Evolutionary conservation across 352 stramenopile genomes (phyloP).

Genomic region (Globisporangium cylindrosporum): DNA sequence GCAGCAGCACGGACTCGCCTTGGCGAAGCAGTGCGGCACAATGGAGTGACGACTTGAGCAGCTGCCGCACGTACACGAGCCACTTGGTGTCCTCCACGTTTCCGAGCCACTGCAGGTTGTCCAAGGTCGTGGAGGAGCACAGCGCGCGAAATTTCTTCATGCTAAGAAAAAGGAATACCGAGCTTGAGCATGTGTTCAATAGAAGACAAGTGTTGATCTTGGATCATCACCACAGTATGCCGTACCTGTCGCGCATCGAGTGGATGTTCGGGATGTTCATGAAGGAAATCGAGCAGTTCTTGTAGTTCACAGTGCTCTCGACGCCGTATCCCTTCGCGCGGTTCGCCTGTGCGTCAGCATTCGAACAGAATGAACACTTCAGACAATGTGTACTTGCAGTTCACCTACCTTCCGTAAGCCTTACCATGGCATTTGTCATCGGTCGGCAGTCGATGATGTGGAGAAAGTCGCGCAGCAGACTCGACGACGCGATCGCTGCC

Average conservation of each 20-base stretch:
- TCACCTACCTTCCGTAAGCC: background rate
- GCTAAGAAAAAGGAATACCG: conserved; percentile 14
- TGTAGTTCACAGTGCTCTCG: conserved; percentile 96
- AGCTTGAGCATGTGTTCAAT: background rate
- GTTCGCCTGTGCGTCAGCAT: conserved; percentile 35
- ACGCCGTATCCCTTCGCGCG: conserved; percentile 93
- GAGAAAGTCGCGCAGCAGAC: conserved; percentile 55
- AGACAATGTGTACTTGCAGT: no score
- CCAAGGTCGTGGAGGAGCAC: conserved; percentile 76
- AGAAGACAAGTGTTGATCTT: background rate
- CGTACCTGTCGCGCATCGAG: conserved; percentile 93
- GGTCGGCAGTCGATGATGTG: conserved; percentile 84
- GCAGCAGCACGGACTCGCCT: conserved; percentile 73
- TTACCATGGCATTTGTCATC: conserved; percentile 73
- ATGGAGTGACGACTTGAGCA: conserved; percentile 91
- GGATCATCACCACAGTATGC: background rate
- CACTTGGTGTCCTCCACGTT: conserved; percentile 97
- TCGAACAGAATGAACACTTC: background rate
- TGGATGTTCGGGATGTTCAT: conserved; percentile 99
- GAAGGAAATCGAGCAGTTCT: conserved; percentile 93
- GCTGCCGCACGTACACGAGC: conserved; percentile 93
- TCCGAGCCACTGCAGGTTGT: conserved; percentile 91
- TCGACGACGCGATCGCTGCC: conserved; percentile 61
- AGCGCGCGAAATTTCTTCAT: conserved; percentile 74
- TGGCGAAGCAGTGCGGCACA: conserved; percentile 91